Conservation (phyloP, 129 eudicot genomes). For the Lactuca sativa region DNA sequence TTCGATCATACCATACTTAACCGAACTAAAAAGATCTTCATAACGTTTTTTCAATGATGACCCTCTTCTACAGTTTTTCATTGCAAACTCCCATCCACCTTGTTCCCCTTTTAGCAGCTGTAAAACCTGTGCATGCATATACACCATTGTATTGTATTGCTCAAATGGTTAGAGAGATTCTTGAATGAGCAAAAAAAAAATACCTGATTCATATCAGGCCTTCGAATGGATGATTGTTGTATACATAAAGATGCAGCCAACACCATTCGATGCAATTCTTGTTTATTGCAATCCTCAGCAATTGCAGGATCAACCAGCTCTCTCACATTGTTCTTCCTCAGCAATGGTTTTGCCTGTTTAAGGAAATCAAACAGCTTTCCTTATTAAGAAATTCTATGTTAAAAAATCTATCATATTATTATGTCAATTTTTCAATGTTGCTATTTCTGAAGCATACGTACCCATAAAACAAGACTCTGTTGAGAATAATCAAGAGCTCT, state of each 20-base stretch:
- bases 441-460: conserved; percentile 17
- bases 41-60: conserved; percentile 68
- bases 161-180: neutral
- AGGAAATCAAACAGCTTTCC: conserved; percentile 9
- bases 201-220: conserved; percentile 86
- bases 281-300: conserved; percentile 47
- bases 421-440: neutral
- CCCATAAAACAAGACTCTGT: conserved; percentile 98
- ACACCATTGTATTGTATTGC: neutral
- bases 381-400: neutral
- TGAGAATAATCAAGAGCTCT: conserved; percentile 86
- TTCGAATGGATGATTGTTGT: conserved; percentile 78
- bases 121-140: conserved; percentile 50
- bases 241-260: conserved; percentile 81
- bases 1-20: conserved; percentile 29
- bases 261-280: conserved; percentile 67
- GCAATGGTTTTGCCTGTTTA: conserved; percentile 79
- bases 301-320: conserved; percentile 79
- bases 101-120: conserved; percentile 72
- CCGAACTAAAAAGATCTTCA: conserved; percentile 60
- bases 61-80: conserved; percentile 50
- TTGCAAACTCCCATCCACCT: conserved; percentile 58
- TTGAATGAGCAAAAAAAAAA: neutral
- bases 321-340: conserved; percentile 59
- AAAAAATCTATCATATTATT: neutral